Evolutionary conservation across 169 alveolate species (phyloP).

Genomic region (Cryptosporidium baileyi): DNA sequence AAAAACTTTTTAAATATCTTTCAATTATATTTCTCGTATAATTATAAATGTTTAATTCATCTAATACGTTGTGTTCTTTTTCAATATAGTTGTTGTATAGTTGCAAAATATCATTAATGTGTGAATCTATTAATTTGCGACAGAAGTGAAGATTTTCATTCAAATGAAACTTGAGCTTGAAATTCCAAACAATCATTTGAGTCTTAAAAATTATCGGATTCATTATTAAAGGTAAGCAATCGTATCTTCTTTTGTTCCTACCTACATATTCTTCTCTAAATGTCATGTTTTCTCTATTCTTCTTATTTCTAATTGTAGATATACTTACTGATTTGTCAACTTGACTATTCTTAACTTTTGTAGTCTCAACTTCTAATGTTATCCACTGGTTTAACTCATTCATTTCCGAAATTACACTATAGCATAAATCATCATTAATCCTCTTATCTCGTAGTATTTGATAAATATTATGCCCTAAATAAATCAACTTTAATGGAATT

Average conservation of each 20-base stretch:
- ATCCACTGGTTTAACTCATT: slow-evolving; percentile 5
- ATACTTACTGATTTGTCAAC: not conserved
- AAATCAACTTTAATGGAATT: slow-evolving; percentile 6
- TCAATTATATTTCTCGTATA: not conserved
- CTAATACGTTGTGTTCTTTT: slow-evolving; percentile 2
- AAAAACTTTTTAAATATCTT: not conserved
- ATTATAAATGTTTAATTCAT: slow-evolving; percentile 9
- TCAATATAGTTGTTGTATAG: not conserved
- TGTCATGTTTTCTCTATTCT: no score
- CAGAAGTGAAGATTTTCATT: slow-evolving; percentile 21
- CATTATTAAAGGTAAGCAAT: slow-evolving; percentile 27
- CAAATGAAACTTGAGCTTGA: not conserved
- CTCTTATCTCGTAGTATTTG: slow-evolving; percentile 15
- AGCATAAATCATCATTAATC: slow-evolving; percentile 3
- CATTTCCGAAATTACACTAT: slow-evolving; percentile 22
- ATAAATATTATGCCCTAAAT: slow-evolving; percentile 12
- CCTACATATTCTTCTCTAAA: not conserved
- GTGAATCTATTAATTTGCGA: not conserved
- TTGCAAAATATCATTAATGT: not conserved
- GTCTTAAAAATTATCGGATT: slow-evolving; percentile 31
- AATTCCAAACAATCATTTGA: slow-evolving; percentile 29
- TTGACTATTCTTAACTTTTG: not conserved
- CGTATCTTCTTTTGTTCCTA: no score
- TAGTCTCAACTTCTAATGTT: not conserved
- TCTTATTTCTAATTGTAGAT: not conserved